Percentiles rank a stretch among this genome's conserved stretches.
phyloP scores from a whole-genome alignment of 495 filamentous ascomycete species.

The Astrocystis sublimbata region DNA sequence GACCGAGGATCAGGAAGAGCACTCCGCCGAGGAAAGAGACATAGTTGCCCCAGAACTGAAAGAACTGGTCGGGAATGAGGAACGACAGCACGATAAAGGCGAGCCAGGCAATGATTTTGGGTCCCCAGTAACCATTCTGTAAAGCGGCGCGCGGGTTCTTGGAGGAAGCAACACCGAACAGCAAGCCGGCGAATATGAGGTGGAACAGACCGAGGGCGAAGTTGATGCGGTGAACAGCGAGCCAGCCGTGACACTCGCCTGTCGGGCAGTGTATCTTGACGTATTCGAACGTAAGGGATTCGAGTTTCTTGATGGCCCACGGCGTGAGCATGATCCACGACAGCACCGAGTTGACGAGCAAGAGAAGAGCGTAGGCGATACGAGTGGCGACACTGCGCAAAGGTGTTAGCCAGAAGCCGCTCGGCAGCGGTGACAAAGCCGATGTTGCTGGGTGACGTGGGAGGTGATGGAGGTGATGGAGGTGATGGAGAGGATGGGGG shows the following conservation, averaged over 20 bases:
- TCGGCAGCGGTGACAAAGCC: neutral
- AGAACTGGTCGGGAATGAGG: conserved; percentile 93
- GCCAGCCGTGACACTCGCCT: conserved; percentile 90
- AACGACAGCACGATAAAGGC: conserved; percentile 85
- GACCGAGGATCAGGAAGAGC: conserved; percentile 88
- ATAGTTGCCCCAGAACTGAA: conserved; percentile 94
- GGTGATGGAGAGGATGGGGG: neutral
- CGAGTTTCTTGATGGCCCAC: conserved; percentile 94
- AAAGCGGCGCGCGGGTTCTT: conserved; percentile 83
- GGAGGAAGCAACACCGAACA: conserved; percentile 85
- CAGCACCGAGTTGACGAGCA: conserved; percentile 91
- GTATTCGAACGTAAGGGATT: conserved; percentile 89
- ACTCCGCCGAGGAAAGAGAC: conserved; percentile 86
- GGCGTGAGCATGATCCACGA: conserved; percentile 99
- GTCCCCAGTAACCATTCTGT: conserved; percentile 94
- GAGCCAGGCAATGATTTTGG: conserved; percentile 74
- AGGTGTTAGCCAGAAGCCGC: neutral
- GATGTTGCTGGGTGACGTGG: neutral
- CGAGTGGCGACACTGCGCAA: conserved; percentile 83
- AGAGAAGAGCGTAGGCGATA: conserved; percentile 95
- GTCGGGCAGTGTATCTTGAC: conserved; percentile 89
- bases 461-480: neutral
- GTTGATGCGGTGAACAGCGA: conserved; percentile 95
- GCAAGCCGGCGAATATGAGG: conserved; percentile 74
- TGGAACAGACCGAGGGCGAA: conserved; percentile 96